Base-by-base conservation (phyloP, 352 stramenopile species). In the Globisporangium nagaii region DNA sequence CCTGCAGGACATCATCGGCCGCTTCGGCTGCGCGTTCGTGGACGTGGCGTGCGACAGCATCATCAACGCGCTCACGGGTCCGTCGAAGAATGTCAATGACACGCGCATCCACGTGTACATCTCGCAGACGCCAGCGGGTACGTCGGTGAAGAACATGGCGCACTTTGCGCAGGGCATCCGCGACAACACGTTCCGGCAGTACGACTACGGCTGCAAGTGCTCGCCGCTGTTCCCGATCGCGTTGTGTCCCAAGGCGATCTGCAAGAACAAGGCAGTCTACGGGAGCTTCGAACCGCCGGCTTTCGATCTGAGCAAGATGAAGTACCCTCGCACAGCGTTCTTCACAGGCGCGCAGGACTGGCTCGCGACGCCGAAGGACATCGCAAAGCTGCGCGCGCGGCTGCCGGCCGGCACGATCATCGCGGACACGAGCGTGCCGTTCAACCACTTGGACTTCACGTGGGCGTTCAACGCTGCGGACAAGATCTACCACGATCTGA, bases 361-460 rank as follows among this genome's bases (percentile, higher is more conserved):
- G 70, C 62, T 89, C 42, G 75, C 75, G 12, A 78, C 70, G 9
- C 39, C 58, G 17, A 62, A 51, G 2, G 78, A 86, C 50, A 58
- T 84, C 13, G 44, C 61, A 24, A 76, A 84, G 56, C 63, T 87
- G 13, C 71, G 71, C 32, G 39, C 51, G n/a, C 43, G 56, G 2
- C 56, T 89, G 15, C 78, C 69, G 7, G 58, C 46, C 10, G 68
- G 73, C 31, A 84, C 73, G 12, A 73, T 86, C 49, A 40, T 89
- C 35, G 68, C 57, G 42, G 73, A 87, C 49, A 66, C 60, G 57
- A 70, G 58, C 40, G 56, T 80, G 41, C 28, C 52, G 58, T 86
- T 76, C 62, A 86, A 83, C 56, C 75, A 87, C 63, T 50, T 89
- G 36, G 78, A 89, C 64, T 89, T 79, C 60, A 86, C 73, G 25